A percentile compares a stretch with the other conserved stretches of the same genome.
phyloP scores from a whole-genome alignment of 352 stramenopile genomes.

The Globisporangium nunn region DNA sequence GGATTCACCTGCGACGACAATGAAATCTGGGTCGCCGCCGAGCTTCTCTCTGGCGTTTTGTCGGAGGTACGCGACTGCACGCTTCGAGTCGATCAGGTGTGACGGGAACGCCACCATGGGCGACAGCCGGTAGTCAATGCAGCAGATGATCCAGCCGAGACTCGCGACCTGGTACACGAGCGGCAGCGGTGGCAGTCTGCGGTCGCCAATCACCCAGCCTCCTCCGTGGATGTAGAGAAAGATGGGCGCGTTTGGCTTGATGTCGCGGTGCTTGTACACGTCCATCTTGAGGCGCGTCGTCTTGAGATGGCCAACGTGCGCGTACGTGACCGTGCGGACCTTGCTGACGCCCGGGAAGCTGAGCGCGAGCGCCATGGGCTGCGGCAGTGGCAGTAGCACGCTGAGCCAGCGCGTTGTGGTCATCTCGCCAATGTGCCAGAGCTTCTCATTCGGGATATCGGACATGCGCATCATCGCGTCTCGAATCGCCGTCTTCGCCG shows the following conservation, averaged over 20 bases:
- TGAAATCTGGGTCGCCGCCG: conserved; percentile 52
- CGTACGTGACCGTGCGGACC: conserved; percentile 49
- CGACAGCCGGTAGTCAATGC: conserved; percentile 71
- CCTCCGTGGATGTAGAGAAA: conserved; percentile 76
- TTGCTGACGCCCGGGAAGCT: conserved; percentile 46
- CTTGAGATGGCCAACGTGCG: conserved; percentile 53
- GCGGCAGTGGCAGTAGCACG: conserved; percentile 52
- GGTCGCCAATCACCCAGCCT: conserved; percentile 62
- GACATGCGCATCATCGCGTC: conserved; percentile 25
- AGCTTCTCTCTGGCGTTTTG: conserved; percentile 32
- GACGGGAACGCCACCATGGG: conserved; percentile 60
- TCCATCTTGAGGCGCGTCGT: conserved; percentile 64
- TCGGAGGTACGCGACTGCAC: conserved; percentile 61
- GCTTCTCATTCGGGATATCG: conserved; percentile 20
- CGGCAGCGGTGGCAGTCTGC: conserved; percentile 33
- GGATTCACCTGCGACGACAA: conserved; percentile 65
- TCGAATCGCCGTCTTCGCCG: conserved; percentile 33
- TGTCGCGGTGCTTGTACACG: conserved; percentile 54
- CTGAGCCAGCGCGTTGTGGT: conserved; percentile 43
- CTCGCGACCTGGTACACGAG: conserved; percentile 56
- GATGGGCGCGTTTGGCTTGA: conserved; percentile 52
- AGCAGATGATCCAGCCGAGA: conserved; percentile 62
- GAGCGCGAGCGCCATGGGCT: conserved; percentile 37
- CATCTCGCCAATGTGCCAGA: conserved; percentile 38
- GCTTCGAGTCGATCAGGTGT: conserved; percentile 66